Evolutionary conservation across 2,329 filamentous ascomycete species (phyloP), one percentile per base, ranked within the genome.

Genomic region (Berkeleyomyces rouxiae): DNA sequence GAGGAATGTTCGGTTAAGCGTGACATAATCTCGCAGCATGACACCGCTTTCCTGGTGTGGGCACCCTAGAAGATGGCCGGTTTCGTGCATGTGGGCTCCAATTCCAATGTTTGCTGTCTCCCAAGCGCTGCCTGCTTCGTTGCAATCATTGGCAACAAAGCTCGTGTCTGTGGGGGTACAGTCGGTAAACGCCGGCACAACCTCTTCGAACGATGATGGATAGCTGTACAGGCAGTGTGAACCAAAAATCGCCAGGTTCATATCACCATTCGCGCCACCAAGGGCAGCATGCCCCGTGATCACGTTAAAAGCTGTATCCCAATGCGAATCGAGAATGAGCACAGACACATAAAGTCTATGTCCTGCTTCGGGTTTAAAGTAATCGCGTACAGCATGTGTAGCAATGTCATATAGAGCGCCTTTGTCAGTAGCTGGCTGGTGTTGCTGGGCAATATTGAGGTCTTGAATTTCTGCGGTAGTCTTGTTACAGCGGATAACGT

Each of bases 41-140:
- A 97, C 79, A n/a, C 93, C 92, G 37, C 78, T 87, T 70, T 93
- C 89, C 70, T 95, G 90, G 70, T 95, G 88, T 7, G 90, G 89
- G 67, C 89, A 95, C 59, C 92, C 92, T 67, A 97, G 87, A 31
- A 96, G 74, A 74, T 95, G 92, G 3, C 92, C 92, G 0, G 87
- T 87, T 73, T 96, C 90, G 72, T 95, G 92, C 58, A 97, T 74
- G 72, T 97, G 92, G 7, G 90, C 91, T 6, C 92, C 92, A 67
- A 97, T 95, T 39, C 91, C 91, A 65, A 96, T 87, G 68, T 92
- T 95, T 36, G 89, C 90, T n/a, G 90, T 85, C 72, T 97, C 92
- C 92, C 92, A 97, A 57, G 85, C 93, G 70, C 88, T 95, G 33
- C 91, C 91, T 5, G 85, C 86, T 67, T 96, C 88, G 68, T 87